phyloP scores from a whole-genome alignment of 495 filamentous ascomycete species.

The Penicillium taxi region DNA sequence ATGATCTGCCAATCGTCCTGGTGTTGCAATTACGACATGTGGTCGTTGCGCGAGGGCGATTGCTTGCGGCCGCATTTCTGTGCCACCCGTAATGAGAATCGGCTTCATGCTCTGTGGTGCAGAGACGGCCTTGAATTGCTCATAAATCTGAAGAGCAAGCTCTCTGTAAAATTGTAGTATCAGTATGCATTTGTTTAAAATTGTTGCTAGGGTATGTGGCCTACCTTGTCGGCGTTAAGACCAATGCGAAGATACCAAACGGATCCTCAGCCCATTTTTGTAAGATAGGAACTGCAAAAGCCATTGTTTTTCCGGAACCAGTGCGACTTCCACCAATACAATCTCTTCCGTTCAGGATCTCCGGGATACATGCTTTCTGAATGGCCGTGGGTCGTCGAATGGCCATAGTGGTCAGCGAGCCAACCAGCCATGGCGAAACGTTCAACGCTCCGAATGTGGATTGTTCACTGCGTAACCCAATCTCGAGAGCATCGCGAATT shows the following conservation, averaged over 20 bases:
- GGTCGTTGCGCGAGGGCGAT: constrained; percentile 70
- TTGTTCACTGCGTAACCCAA: constrained; percentile 33
- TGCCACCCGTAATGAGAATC: constrained; percentile 79
- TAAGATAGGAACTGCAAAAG: constrained; percentile 87
- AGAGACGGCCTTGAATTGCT: constrained; percentile 89
- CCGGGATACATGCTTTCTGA: constrained; percentile 83
- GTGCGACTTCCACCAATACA: constrained; percentile 92
- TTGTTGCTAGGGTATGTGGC: too few relatives aligned
- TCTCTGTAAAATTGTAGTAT: constrained; percentile 48
- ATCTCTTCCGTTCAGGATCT: constrained; percentile 81
- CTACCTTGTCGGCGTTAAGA: constrained; percentile 83
- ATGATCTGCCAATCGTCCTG: constrained; percentile 89
- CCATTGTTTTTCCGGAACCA: constrained; percentile 98
- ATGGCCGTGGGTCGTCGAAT: constrained; percentile 86
- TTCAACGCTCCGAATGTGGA: constrained; percentile 67
- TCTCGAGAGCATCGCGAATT: constrained; percentile 39
- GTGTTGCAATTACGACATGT: constrained; percentile 90
- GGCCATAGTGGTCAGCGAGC: constrained; percentile 74
- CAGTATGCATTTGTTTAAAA: too few relatives aligned
- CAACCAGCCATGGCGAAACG: constrained; percentile 83
- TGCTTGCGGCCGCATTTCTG: constrained; percentile 87
- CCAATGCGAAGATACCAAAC: constrained; percentile 77
- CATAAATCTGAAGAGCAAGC: constrained; percentile 89
- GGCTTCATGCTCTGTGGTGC: constrained; percentile 77
- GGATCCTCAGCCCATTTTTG: constrained; percentile 93